Percentiles rank a stretch among this genome's conserved stretches.
These are phyloP conservation scores for Pyrenophora tritici-repentis DNA, from an alignment of 2,329 filamentous ascomycete genomes.

Conservation along the genomic window DNA sequence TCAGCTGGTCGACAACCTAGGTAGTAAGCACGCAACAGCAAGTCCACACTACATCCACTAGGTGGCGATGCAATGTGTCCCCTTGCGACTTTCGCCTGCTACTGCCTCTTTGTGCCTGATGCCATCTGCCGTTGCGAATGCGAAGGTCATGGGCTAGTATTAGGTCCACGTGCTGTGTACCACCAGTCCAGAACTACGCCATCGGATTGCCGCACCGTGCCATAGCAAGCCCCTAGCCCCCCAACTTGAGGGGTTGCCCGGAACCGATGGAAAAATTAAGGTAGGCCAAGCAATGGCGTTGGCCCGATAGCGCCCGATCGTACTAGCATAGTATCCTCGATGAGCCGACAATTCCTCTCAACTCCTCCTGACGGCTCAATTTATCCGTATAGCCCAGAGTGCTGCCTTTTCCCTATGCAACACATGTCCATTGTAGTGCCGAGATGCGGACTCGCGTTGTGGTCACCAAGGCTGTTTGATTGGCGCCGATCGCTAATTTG, in stretches of 20 bases:
- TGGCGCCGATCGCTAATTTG: neutral
- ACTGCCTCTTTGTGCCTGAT: neutral
- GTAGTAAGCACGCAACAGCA: neutral
- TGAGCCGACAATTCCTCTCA: conserved; percentile 1
- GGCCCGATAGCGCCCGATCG: conserved; percentile 27
- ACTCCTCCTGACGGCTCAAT: conserved; percentile 12
- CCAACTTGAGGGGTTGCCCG: conserved; percentile 6
- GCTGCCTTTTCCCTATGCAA: neutral
- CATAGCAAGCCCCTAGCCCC: conserved; percentile 4
- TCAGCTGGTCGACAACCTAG: conserved; percentile 9
- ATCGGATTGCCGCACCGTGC: conserved; percentile 14
- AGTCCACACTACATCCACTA: neutral
- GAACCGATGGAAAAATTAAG: conserved; percentile 29
- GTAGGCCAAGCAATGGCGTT: conserved; percentile 41
- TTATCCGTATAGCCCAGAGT: conserved; percentile 5
- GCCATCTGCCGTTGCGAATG: neutral
- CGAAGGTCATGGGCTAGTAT: neutral
- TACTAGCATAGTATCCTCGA: too few species aligned
- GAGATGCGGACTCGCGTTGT: neutral
- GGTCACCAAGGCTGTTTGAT: neutral
- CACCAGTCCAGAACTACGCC: conserved; percentile 19
- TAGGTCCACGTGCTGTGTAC: conserved; percentile 5
- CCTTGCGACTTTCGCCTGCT: neutral
- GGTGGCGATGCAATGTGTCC: neutral
- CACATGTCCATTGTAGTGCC: neutral